Conservation (phyloP, 176 grass and related monocot species). For the sorghum (Sorghum bicolor) region DNA sequence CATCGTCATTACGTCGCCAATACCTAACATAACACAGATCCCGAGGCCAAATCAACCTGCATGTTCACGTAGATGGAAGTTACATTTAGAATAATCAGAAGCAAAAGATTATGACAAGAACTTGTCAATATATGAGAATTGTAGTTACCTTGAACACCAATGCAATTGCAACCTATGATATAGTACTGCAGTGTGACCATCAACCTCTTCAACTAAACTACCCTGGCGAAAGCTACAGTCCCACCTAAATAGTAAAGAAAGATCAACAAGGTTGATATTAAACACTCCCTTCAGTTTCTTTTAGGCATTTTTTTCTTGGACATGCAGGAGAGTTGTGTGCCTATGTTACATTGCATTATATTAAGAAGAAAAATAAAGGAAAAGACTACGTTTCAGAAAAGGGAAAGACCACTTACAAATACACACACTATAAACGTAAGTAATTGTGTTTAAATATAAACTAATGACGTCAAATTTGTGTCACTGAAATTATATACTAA, state of each 20-base stretch:
- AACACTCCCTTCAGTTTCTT: neutral
- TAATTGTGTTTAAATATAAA: neutral
- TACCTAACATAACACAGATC: constrained; percentile 98
- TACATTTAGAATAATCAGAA: neutral
- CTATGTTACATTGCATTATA: neutral
- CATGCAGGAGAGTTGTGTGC: neutral
- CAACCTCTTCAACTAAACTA: constrained; percentile 94
- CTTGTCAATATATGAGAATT: constrained; percentile 4
- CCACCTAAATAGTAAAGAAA: constrained; percentile 63
- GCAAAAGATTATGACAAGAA: neutral
- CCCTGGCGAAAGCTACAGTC: constrained; percentile 96
- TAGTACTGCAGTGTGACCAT: constrained; percentile 85
- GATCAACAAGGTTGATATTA: neutral
- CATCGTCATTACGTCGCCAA: constrained; percentile 96
- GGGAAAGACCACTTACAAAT: neutral
- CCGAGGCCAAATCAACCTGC: constrained; percentile 86
- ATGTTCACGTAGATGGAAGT: constrained; percentile 22
- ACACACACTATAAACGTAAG: neutral
- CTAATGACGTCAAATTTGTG: neutral
- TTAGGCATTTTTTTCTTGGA: neutral
- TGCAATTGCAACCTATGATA: constrained; percentile 87
- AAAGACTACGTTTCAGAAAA: neutral
- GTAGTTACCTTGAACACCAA: constrained; percentile 78
- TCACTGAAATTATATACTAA: neutral
- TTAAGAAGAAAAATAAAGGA: neutral